Base-by-base conservation (phyloP, 140 eudicot species). In the Erigeron philadelphicus region DNA sequence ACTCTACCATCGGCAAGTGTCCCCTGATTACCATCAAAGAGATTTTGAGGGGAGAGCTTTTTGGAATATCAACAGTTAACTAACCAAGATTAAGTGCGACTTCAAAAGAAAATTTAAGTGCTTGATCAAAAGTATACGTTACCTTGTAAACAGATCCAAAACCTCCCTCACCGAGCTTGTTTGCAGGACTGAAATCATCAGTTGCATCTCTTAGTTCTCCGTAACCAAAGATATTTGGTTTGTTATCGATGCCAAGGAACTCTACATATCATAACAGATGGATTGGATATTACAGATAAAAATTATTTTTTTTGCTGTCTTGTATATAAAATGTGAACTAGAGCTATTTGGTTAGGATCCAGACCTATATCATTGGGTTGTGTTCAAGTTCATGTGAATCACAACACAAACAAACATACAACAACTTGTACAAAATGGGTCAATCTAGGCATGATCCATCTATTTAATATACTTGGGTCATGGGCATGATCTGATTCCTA, bases 121-220 rank as follows among this genome's bases (percentile, higher is more conserved):
- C 10, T 38, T 15, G 46, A 58, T 72, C 5, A 72, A 66, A 72
- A 63, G 23, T 21, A 53, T 45, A 35, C 61, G 11, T 44, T 63
- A 89, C 96, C 94, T 86, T 89, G 83, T 80, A 86, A 81, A 89
- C 96, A 67, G 89, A 84, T 54, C 97, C 95, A 71, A 90, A 87
- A 61, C 97, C 95, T 67, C 97, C 97, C 76, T 90, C 88, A 11
- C 97, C 97, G 44, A 90, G 95, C 80, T 90, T 90, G 75, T 90
- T 87, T 72, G 53, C 70, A 42, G 93, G 78, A 74, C 73, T 72
- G 71, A 90, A 90, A 73, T 82, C 89, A 43, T 81, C 64, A 2
- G 97, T 84, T 56, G 86, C 97, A 57, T 75, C 79, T 74, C 66
- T 84, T 38, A 90, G 82, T 21, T 87, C 95, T 11, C 83, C 84